Evolutionary conservation across 495 filamentous ascomycete species (phyloP).

Genomic region (Aspergillus haitiensis): DNA sequence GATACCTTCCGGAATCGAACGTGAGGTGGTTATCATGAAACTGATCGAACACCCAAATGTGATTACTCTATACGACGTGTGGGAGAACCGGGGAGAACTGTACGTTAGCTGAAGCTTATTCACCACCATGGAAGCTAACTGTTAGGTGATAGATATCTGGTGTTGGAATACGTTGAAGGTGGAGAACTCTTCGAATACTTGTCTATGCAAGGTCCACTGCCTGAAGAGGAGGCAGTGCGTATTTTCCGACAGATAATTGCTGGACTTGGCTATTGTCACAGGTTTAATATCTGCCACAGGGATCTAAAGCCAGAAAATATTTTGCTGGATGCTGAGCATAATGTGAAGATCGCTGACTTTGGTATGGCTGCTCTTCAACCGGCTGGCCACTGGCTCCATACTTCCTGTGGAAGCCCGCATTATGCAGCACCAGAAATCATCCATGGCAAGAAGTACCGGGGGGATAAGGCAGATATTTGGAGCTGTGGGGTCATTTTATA

Average conservation of each 20-base stretch:
- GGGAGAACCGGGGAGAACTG: slow-evolving; percentile 94
- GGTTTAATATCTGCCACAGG: slow-evolving; percentile 90
- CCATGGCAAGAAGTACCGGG: slow-evolving; percentile 68
- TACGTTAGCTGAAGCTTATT: slow-evolving; percentile 46
- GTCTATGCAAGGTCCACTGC: slow-evolving; percentile 60
- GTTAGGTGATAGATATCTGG: slow-evolving; percentile 68
- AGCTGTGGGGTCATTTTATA: slow-evolving; percentile 90
- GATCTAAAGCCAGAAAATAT: slow-evolving; percentile 99
- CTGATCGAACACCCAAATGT: slow-evolving; percentile 92
- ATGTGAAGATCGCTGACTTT: slow-evolving; percentile 94
- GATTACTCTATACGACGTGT: slow-evolving; percentile 88
- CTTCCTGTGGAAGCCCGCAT: slow-evolving; percentile 93
- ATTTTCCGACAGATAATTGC: slow-evolving; percentile 91
- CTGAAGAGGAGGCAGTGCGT: slow-evolving; percentile 76
- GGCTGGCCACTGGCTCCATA: slow-evolving; percentile 67
- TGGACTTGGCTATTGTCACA: slow-evolving; percentile 89
- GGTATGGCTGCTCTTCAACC: slow-evolving; percentile 96
- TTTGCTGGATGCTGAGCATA: slow-evolving; percentile 65
- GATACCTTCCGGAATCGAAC: slow-evolving; percentile 84
- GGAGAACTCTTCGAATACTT: slow-evolving; percentile 90
- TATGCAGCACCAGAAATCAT: slow-evolving; percentile 94
- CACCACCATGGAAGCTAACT: slow-evolving; percentile 7
- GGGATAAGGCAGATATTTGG: slow-evolving; percentile 87
- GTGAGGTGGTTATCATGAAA: slow-evolving; percentile 95
- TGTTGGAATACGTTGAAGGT: slow-evolving; percentile 90